A percentile compares a stretch with the other conserved stretches of the same genome.
These are phyloP conservation scores for Suillus spraguei DNA, from an alignment of 768 basidiomycete genomes.

Conservation along the genomic window DNA sequence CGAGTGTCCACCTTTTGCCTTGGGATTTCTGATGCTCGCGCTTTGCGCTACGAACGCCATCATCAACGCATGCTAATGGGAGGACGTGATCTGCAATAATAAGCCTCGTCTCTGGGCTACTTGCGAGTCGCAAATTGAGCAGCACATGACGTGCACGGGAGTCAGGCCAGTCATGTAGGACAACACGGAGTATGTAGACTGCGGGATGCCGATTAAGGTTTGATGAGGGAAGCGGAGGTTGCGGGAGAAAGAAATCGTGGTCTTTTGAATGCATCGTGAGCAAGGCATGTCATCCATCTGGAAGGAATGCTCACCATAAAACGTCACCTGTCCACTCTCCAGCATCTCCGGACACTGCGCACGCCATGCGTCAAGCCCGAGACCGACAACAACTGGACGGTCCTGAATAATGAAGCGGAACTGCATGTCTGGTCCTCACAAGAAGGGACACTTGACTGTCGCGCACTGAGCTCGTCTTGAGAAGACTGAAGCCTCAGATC, in stretches of 20 bases:
- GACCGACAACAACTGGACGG: conserved; percentile 51
- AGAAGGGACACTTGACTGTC: not conserved
- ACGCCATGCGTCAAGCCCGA: conserved; percentile 61
- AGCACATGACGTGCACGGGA: conserved; percentile 49
- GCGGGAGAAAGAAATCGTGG: conserved; percentile 78
- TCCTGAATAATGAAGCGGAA: conserved; percentile 63
- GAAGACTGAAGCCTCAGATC: not conserved
- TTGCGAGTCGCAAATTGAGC: conserved; percentile 43
- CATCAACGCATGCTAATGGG: conserved; percentile 69
- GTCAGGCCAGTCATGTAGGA: conserved; percentile 83
- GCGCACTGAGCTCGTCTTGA: not conserved
- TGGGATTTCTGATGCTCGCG: conserved; percentile 20
- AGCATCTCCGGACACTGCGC: conserved; percentile 60
- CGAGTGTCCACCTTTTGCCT: conserved; percentile 28
- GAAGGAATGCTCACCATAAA: conserved; percentile 45
- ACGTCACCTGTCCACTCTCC: conserved; percentile 51
- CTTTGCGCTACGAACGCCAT: conserved; percentile 16
- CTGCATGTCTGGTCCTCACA: conserved; percentile 28
- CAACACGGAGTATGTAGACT: conserved; percentile 69
- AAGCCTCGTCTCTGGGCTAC: conserved; percentile 49
- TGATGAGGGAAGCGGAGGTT: conserved; percentile 40
- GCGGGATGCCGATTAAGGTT: conserved; percentile 45
- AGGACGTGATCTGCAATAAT: conserved; percentile 74
- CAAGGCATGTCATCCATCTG: not conserved
- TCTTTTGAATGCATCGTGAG: conserved; percentile 33